Base-by-base conservation (phyloP, 495 filamentous ascomycete species). In the Lasiosphaeria hispida region DNA sequence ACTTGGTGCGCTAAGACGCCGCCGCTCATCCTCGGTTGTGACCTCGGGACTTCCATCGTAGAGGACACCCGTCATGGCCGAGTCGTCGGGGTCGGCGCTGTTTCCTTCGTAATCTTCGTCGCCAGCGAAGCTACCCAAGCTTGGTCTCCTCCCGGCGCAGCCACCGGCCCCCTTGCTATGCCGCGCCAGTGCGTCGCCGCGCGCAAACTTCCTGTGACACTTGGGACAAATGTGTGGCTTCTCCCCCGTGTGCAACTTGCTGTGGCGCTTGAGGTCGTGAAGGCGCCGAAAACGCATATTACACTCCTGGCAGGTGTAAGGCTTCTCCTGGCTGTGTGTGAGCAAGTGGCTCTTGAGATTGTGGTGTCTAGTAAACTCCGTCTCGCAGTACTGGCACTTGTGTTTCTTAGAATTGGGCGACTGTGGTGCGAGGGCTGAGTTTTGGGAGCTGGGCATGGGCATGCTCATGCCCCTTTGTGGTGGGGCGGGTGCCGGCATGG, bases 281-380 rank as follows among this genome's bases (percentile, higher is more conserved):
- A 97, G 78, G 57, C 94, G 83, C 47, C 94, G 85, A 69, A 99
- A 99, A 23, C 92, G 84, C 60, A 92, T 85, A 50, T 92, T 83
- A 66, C 94, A 99, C 17, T 88, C 89, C 55, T 88, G 83, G 65
- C 94, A 99, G 18, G 90, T 83, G 66, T 91, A 99, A 0, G 94
- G 94, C 69, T 99, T 99, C 72, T 97, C 95, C 73, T 99, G 94
- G 62, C 93, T 96, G 68, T 99, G 94, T 0, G 94, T 99, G 57
- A 99, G 83, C 36, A 99, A 83, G 76, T 99, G 94, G 59, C 91
- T 96, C 72, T 99, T 99, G n/a, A 99, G 83, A 62, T 99, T 99
- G 68, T 99, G 94, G 68, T 97, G 95, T 9, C 94, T 83, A 9
- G 94, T 99, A 64, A 99, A 99, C 64, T 95, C 93, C 7, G 95